Percentiles rank a stretch among this genome's conserved stretches.
These are phyloP conservation scores for Elsinoe ampelina DNA, from an alignment of 2,329 filamentous ascomycete genomes.

Conservation along the genomic window DNA sequence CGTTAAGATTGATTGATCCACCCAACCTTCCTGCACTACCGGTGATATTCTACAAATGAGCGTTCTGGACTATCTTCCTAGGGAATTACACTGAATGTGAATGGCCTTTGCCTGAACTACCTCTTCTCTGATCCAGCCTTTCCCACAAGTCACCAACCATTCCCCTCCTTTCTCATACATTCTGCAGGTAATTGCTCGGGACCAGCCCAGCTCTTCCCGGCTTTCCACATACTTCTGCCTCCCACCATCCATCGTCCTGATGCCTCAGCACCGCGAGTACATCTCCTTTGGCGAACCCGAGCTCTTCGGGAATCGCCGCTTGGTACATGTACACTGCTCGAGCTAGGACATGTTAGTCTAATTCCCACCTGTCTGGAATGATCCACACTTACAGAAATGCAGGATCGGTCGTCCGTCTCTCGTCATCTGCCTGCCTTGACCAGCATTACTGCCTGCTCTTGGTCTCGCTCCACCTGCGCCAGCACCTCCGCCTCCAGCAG, in stretches of 20 bases:
- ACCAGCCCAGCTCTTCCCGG: conserved; percentile 49
- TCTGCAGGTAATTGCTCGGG: conserved; percentile 58
- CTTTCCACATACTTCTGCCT: conserved; percentile 76
- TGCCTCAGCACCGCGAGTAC: conserved; percentile 77
- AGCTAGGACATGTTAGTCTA: conserved; percentile 44
- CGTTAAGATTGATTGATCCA: conserved; percentile 1
- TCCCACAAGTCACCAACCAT: neutral
- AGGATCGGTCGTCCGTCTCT: conserved; percentile 78
- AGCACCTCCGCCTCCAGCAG: conserved; percentile 18
- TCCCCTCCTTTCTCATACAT: conserved; percentile 18
- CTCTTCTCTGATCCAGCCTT: neutral
- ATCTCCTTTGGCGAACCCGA: conserved; percentile 88
- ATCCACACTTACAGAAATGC: conserved; percentile 71
- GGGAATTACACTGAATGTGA: conserved; percentile 6
- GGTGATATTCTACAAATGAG: conserved; percentile 7
- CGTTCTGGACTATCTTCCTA: neutral
- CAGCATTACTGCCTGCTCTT: conserved; percentile 49
- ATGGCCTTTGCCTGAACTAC: neutral
- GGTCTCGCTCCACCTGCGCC: conserved; percentile 4
- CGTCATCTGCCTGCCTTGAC: conserved; percentile 77
- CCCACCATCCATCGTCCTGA: conserved; percentile 99
- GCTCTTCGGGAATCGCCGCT: conserved; percentile 88
- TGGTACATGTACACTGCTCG: conserved; percentile 90
- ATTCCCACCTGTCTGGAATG: too few species aligned
- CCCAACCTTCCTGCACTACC: neutral